Conservation (phyloP, 177 flowering plant species). For the Vitis hybrid region DNA sequence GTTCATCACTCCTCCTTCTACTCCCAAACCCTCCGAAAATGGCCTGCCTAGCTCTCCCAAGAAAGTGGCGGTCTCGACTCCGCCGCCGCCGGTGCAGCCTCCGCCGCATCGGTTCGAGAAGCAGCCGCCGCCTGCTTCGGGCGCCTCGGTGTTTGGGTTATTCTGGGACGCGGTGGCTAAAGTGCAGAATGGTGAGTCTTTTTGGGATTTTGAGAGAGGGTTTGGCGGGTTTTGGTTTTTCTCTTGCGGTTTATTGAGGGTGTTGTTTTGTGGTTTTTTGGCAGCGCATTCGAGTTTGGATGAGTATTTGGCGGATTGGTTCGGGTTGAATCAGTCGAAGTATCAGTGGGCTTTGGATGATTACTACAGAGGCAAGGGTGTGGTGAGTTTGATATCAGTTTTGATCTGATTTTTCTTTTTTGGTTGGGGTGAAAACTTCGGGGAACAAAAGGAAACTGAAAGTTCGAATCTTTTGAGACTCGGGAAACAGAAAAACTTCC, state of each 20-base stretch:
- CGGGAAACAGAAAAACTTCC: too few species aligned
- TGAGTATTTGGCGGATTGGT: slow-evolving; percentile 85
- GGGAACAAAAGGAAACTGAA: too few species aligned
- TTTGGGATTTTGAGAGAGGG: neutral
- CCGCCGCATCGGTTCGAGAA: slow-evolving; percentile 72
- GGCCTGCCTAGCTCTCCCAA: slow-evolving; percentile 24
- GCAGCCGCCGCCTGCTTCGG: slow-evolving; percentile 11
- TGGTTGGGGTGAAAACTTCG: neutral
- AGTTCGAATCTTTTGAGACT: too few species aligned
- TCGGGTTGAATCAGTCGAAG: slow-evolving; percentile 90
- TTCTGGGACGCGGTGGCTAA: slow-evolving; percentile 69
- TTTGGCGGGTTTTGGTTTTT: neutral
- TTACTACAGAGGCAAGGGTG: slow-evolving; percentile 71
- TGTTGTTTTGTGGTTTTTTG: slow-evolving; percentile 7
- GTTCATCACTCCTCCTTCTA: slow-evolving; percentile 84
- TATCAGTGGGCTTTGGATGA: slow-evolving; percentile 99
- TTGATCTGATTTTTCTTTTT: neutral
- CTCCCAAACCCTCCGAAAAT: slow-evolving; percentile 45
- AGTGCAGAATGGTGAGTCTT: slow-evolving; percentile 66
- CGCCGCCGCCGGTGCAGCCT: slow-evolving; percentile 65
- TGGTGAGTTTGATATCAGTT: slow-evolving; percentile 44
- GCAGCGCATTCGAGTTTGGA: slow-evolving; percentile 91
- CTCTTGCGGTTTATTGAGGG: neutral
- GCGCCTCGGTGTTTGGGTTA: slow-evolving; percentile 43
- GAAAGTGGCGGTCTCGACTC: slow-evolving; percentile 6